Conservation (phyloP, 305 asterid genomes). For the Solanum hybrid region DNA sequence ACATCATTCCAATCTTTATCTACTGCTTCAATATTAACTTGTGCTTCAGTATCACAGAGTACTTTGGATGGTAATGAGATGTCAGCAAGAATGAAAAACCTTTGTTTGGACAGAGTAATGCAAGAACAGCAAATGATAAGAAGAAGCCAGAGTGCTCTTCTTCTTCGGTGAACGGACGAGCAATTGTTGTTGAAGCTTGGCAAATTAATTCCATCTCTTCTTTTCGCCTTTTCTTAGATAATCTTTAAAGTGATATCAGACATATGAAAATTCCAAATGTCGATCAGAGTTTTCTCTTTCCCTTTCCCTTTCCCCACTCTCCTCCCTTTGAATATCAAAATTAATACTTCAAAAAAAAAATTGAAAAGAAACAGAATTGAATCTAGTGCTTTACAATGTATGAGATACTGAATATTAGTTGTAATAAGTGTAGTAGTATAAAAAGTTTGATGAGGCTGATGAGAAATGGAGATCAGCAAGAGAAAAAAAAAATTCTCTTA, state of each 20-base stretch:
- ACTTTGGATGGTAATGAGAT: background rate
- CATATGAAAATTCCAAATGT: background rate
- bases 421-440: background rate
- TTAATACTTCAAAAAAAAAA: background rate
- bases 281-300: background rate
- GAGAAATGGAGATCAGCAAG: background rate
- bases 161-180: background rate
- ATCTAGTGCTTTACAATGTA: background rate
- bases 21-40: background rate
- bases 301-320: background rate
- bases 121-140: background rate
- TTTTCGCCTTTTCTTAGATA: background rate
- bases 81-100: background rate
- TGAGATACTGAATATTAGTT: background rate
- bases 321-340: background rate
- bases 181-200: background rate
- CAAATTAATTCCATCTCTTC: background rate
- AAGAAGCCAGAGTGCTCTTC: background rate
- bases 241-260: background rate
- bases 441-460: conserved; percentile 5
- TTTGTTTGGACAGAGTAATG: background rate
- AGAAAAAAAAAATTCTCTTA: background rate
- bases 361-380: background rate
- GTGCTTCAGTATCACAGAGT: background rate
- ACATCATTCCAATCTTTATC: background rate